phyloP scores from a whole-genome alignment of 2,329 filamentous ascomycete genomes.

The Cytospora paraplurivora region DNA sequence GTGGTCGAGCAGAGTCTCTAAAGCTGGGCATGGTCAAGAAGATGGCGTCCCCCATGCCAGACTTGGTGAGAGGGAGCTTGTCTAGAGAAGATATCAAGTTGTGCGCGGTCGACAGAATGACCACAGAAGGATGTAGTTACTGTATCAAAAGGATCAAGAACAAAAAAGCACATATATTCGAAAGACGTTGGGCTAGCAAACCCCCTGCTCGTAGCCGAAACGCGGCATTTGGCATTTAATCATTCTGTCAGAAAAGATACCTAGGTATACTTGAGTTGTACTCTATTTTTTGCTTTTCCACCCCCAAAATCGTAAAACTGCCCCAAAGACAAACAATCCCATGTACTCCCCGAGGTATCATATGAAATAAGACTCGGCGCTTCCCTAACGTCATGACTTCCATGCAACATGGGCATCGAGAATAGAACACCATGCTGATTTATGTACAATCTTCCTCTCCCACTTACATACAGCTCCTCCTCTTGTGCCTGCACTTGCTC shows the following conservation, averaged over 20 bases:
- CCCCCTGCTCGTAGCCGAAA: not conserved
- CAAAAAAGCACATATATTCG: not conserved
- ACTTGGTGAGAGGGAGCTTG: not conserved
- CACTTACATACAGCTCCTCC: slow-evolving; percentile 15
- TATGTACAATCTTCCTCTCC: not conserved
- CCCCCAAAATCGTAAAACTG: not conserved
- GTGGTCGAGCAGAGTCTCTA: not conserved
- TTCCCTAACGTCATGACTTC: slow-evolving; percentile 18
- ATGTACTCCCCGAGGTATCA: slow-evolving; percentile 28
- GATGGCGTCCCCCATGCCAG: not conserved
- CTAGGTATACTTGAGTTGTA: slow-evolving; percentile 5
- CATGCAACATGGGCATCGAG: slow-evolving; percentile 15
- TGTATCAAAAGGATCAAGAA: not conserved
- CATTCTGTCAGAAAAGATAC: slow-evolving; percentile 14
- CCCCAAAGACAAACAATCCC: not conserved
- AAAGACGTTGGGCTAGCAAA: not conserved
- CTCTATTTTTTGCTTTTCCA: slow-evolving; percentile 7
- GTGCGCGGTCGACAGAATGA: not conserved
- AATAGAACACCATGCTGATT: slow-evolving; percentile 13
- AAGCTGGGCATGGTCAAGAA: not conserved
- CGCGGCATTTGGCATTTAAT: slow-evolving; percentile 12
- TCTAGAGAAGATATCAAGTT: not conserved
- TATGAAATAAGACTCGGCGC: slow-evolving; percentile 22
- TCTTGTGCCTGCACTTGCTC: not conserved
- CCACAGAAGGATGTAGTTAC: not conserved